phyloP scores from a whole-genome alignment of 139 green algal species.

The Monoraphidium neglectum region DNA sequence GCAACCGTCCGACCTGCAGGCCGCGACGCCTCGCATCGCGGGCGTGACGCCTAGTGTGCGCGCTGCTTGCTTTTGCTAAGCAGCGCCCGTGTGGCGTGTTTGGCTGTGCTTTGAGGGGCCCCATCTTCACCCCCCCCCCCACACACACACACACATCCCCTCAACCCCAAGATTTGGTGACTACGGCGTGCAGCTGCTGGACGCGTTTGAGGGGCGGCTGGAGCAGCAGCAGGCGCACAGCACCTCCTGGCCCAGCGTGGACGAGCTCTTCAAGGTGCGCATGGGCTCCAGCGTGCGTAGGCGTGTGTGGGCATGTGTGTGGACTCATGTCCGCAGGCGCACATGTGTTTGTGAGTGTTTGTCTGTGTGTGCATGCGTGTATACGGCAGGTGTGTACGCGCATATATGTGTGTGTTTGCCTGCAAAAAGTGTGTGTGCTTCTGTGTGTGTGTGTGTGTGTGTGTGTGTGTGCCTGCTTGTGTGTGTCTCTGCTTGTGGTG shows the following conservation, averaged over 20 bases:
- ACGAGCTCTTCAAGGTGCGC: slow-evolving; percentile 73
- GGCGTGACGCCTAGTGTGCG: background rate
- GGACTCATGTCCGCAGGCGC: background rate
- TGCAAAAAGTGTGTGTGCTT: background rate
- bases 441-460: background rate
- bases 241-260: slow-evolving; percentile 83
- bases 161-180: slow-evolving; percentile 63
- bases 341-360: too few relatives aligned
- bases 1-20: background rate
- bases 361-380: background rate
- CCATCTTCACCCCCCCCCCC: too few relatives aligned
- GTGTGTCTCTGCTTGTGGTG: background rate
- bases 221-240: background rate
- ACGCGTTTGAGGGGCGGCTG: slow-evolving; percentile 11
- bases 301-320: background rate
- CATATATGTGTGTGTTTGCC: background rate
- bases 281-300: background rate
- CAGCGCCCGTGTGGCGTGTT: background rate
- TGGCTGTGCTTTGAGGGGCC: too few relatives aligned
- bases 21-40: background rate
- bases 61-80: background rate
- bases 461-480: background rate
- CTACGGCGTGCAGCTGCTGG: slow-evolving; percentile 31
- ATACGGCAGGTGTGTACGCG: background rate
- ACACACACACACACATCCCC: too few relatives aligned